phyloP scores from a whole-genome alignment of 768 basidiomycete species.

The Amanita pallidorosea region DNA sequence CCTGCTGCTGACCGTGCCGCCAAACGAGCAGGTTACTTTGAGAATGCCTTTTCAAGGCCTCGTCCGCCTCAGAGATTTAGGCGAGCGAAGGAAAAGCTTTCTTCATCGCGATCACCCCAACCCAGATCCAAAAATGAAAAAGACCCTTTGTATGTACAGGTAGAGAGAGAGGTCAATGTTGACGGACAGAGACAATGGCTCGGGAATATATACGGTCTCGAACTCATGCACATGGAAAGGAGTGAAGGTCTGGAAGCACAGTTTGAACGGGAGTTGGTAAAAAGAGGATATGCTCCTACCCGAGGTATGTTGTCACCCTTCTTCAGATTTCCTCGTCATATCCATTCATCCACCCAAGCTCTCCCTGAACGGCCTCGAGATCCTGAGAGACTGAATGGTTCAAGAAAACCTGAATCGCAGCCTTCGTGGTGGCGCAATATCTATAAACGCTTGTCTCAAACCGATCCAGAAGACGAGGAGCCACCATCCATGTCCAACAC shows the following conservation, averaged over 20 bases:
- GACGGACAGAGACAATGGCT: constrained; percentile 45
- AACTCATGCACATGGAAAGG: constrained; percentile 27
- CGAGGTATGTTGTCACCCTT: background rate
- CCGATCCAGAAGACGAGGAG: constrained; percentile 19
- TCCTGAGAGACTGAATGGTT: background rate
- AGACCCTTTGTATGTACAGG: constrained; percentile 23
- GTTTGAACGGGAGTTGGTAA: constrained; percentile 42
- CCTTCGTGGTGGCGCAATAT: constrained; percentile 49
- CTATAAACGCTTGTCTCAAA: constrained; percentile 41
- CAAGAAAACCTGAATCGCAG: constrained; percentile 17
- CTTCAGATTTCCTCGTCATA: background rate
- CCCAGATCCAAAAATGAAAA: background rate
- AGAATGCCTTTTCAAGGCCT: constrained; percentile 31
- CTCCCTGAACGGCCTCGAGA: background rate
- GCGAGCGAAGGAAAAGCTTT: background rate
- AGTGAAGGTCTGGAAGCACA: constrained; percentile 43
- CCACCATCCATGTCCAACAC: background rate
- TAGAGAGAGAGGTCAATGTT: constrained; percentile 29
- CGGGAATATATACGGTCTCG: constrained; percentile 32
- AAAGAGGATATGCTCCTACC: constrained; percentile 31
- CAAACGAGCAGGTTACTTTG: constrained; percentile 30
- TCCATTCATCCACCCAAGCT: background rate
- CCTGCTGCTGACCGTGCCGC: constrained; percentile 35
- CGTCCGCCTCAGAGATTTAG: constrained; percentile 11
- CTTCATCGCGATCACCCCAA: constrained; percentile 7